Conservation (phyloP, 768 basidiomycete species). For the Russula sp. region DNA sequence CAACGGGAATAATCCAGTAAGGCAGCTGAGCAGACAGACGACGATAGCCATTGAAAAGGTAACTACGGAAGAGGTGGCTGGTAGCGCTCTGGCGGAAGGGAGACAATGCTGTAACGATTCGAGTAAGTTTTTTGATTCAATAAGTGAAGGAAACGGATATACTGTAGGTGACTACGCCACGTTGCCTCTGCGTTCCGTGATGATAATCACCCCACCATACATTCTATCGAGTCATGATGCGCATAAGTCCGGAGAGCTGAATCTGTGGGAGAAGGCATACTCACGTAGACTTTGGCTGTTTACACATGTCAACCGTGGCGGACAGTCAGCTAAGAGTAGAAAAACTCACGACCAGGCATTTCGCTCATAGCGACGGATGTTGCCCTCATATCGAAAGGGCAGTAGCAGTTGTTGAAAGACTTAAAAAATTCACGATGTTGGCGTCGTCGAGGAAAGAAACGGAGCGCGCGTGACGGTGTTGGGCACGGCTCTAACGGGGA, state of each 20-base stretch:
- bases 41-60: conserved; percentile 78
- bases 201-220: conserved; percentile 84
- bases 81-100: conserved; percentile 70
- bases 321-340: conserved; percentile 4
- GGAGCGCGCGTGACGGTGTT: conserved; percentile 7
- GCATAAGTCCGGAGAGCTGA: not conserved
- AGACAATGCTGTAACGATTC: conserved; percentile 54
- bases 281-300: conserved; percentile 72
- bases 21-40: conserved; percentile 64
- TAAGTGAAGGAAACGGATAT: conserved; percentile 31
- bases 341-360: conserved; percentile 72
- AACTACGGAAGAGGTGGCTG: conserved; percentile 59
- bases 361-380: conserved; percentile 51
- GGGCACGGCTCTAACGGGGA: not conserved
- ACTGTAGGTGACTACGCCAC: conserved; percentile 76
- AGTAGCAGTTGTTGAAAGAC: not conserved
- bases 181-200: conserved; percentile 52
- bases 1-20: conserved; percentile 72
- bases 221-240: conserved; percentile 40
- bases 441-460: conserved; percentile 13
- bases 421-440: conserved; percentile 4
- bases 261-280: conserved; percentile 30
- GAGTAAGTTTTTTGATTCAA: not conserved
- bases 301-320: conserved; percentile 6
- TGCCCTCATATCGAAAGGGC: conserved; percentile 15